These are phyloP conservation scores for Sphaerosporella brunnea DNA, from an alignment of 495 filamentous ascomycete species.

Conservation along the genomic window DNA sequence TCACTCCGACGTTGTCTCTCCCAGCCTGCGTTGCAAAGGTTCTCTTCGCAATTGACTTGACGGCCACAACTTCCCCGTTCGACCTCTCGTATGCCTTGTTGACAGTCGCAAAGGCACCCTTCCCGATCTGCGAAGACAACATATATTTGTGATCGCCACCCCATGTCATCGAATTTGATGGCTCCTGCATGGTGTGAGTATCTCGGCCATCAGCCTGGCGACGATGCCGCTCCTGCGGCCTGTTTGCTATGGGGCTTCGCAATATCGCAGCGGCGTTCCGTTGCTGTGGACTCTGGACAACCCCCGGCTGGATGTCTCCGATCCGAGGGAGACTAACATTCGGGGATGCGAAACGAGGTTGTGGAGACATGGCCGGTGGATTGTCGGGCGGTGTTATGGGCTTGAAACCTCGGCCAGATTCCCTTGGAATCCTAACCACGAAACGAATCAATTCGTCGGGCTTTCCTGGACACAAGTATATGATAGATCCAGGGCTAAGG, in stretches of 20 bases:
- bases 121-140: conserved; percentile 59
- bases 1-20: conserved; percentile 47
- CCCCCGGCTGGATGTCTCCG: conserved; percentile 1
- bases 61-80: conserved; percentile 63
- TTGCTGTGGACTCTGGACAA: conserved; percentile 2
- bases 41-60: conserved; percentile 81
- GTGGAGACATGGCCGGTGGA: not conserved
- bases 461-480: conserved; percentile 39
- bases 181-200: conserved; percentile 10
- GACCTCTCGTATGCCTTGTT: conserved; percentile 66
- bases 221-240: not conserved
- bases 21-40: conserved; percentile 65
- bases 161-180: conserved; percentile 38
- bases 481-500: conserved; percentile 51
- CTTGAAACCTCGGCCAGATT: conserved; percentile 39
- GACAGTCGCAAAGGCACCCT: conserved; percentile 85
- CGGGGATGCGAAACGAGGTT: not conserved
- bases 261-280: conserved; percentile 18
- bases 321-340: conserved; percentile 4
- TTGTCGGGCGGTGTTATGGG: conserved; percentile 1
- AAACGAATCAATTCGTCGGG: conserved; percentile 40
- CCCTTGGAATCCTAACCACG: conserved; percentile 61
- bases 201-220: not conserved
- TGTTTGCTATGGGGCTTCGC: conserved; percentile 11
- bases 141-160: conserved; percentile 69